Evolutionary conservation across 148 eudicot genomes (phyloP).

Genomic region (Beta vulgaris): DNA sequence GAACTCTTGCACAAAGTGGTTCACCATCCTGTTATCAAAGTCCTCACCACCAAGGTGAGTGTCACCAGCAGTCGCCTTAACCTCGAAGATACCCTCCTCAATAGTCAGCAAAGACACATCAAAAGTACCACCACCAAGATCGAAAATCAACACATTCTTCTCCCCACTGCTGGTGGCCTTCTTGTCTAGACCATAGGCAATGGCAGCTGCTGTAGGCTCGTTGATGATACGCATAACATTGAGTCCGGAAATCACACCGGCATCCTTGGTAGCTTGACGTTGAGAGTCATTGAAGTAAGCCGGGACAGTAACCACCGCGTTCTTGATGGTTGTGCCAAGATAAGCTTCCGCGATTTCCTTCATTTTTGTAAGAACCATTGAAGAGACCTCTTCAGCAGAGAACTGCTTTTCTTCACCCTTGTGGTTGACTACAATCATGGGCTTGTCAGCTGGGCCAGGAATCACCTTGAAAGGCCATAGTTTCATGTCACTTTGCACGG

Average conservation of each 20-base stretch:
- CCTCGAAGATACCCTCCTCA: conserved; percentile 58
- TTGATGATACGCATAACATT: conserved; percentile 55
- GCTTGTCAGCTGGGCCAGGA: conserved; percentile 48
- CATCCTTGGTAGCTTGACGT: conserved; percentile 54
- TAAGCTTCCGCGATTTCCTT: conserved; percentile 53
- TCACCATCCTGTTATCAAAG: conserved; percentile 54
- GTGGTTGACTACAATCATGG: conserved; percentile 48
- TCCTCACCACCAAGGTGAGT: conserved; percentile 59
- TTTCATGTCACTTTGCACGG: conserved; percentile 51
- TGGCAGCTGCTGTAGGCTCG: conserved; percentile 59
- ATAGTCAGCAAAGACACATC: conserved; percentile 49
- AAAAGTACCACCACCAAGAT: conserved; percentile 54
- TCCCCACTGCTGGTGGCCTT: conserved; percentile 42
- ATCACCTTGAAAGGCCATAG: conserved; percentile 56
- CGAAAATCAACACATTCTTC: conserved; percentile 51
- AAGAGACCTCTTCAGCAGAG: conserved; percentile 48
- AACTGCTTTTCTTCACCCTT: conserved; percentile 50
- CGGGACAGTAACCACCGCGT: conserved; percentile 55
- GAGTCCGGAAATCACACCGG: conserved; percentile 49
- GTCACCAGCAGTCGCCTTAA: conserved; percentile 53
- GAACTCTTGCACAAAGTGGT: conserved; percentile 50
- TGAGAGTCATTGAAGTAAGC: conserved; percentile 59
- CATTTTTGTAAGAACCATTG: conserved; percentile 52
- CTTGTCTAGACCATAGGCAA: conserved; percentile 58
- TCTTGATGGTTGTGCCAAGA: conserved; percentile 40